Evolutionary conservation across 139 green algal genomes (phyloP).

Genomic region (Ettlia oleoabundans): DNA sequence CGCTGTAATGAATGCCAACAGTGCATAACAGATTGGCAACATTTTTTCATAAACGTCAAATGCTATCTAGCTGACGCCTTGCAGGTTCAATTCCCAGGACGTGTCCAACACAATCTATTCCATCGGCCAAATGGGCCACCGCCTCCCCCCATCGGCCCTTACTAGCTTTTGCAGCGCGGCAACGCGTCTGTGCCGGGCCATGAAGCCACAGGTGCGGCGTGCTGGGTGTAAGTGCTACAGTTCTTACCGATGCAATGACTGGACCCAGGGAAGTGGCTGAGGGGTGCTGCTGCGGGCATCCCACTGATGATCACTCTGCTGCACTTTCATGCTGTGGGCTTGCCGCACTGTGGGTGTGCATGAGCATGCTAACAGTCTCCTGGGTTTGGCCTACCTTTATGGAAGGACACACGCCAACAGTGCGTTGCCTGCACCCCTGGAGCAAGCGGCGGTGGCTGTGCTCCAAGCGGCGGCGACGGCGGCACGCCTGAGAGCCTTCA

Average conservation of each 20-base stretch:
- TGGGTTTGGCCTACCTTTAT: not conserved
- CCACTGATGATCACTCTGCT: no score
- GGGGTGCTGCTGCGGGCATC: no score
- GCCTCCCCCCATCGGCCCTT: not conserved
- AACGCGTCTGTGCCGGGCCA: not conserved
- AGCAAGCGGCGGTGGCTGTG: not conserved
- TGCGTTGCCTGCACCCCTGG: not conserved
- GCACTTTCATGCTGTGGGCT: no score
- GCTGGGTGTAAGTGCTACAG: no score
- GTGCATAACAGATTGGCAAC: no score
- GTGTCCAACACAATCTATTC: not conserved
- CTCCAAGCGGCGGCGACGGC: not conserved
- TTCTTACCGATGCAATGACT: no score
- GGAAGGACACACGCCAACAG: not conserved
- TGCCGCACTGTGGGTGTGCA: not conserved
- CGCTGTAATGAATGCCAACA: no score
- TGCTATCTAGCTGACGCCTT: no score
- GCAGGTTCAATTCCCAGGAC: constrained; percentile 12
- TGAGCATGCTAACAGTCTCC: not conserved
- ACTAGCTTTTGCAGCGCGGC: not conserved
- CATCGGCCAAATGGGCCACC: not conserved
- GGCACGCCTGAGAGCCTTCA: not conserved
- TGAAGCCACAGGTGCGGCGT: not conserved
- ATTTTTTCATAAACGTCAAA: no score
- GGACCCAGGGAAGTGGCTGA: no score